phyloP scores from a whole-genome alignment of 164 flowering plant species.

The Aristolochia contorta region DNA sequence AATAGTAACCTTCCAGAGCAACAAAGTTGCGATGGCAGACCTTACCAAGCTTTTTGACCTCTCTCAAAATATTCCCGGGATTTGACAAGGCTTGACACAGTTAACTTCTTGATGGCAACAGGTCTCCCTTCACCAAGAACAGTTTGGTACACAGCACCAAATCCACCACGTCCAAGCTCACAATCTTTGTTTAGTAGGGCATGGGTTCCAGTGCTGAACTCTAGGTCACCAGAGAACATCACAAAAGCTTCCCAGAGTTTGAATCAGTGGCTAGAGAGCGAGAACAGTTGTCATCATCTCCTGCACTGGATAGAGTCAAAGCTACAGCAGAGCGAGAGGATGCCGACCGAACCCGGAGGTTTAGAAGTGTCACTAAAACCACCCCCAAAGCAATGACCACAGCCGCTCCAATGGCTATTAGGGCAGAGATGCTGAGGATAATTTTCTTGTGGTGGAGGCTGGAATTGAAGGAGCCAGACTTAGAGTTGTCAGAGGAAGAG shows the following conservation, averaged over 20 bases:
- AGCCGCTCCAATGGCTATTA: slow-evolving; percentile 94
- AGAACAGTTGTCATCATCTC: slow-evolving; percentile 51
- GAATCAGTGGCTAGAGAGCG: slow-evolving; percentile 65
- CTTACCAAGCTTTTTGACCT: slow-evolving; percentile 70
- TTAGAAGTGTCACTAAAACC: slow-evolving; percentile 69
- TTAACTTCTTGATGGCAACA: slow-evolving; percentile 87
- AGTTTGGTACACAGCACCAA: slow-evolving; percentile 79
- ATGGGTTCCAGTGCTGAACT: slow-evolving; percentile 67
- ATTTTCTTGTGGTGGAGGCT: slow-evolving; percentile 57
- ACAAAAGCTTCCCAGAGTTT: slow-evolving; percentile 83
- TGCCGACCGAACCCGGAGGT: slow-evolving; percentile 61
- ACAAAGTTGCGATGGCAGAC: slow-evolving; percentile 67
- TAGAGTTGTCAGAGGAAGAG: slow-evolving; percentile 39
- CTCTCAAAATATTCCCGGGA: slow-evolving; percentile 88
- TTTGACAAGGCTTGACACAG: slow-evolving; percentile 69
- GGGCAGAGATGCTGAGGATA: slow-evolving; percentile 85
- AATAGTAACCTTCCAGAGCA: slow-evolving; percentile 80
- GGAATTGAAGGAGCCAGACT: slow-evolving; percentile 28
- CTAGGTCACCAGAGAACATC: slow-evolving; percentile 85
- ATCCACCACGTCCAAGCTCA: slow-evolving; percentile 93
- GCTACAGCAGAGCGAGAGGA: slow-evolving; percentile 46
- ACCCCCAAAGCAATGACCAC: slow-evolving; percentile 80
- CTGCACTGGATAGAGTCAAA: slow-evolving; percentile 36
- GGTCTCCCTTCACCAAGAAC: slow-evolving; percentile 62
- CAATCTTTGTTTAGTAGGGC: slow-evolving; percentile 83